Evolutionary conservation across 495 filamentous ascomycete genomes (phyloP), one percentile per base, ranked within the genome.

Genomic region (Parachaetomium inaequale): DNA sequence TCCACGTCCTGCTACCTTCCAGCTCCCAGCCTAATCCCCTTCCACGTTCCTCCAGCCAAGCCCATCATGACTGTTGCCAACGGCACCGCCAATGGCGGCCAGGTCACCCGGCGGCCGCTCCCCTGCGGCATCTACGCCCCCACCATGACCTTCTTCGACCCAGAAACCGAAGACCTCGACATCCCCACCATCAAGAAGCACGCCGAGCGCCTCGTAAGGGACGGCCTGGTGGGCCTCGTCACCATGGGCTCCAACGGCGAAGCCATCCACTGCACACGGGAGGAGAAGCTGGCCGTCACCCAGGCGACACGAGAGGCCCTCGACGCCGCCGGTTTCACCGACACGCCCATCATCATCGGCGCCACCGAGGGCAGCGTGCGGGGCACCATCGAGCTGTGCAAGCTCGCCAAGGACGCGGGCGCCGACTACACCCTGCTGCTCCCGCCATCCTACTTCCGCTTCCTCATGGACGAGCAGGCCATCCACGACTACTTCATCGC

Each of bases 221-320:
- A 84, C 56, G 91, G 92, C 21, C 86, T 96, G 12, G 88, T 86
- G 43, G 90, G 92, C 12, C 81, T 96, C 14, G 89, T 95, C 11
- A 88, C 88, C 64, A 92, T 93, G 88, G 92, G 91, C 50, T 93
- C 89, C 60, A 95, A 95, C 71, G 91, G 91, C 23, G 91, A 95
- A 76, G 91, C 91, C 19, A 88, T 91, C 58, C 91, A 95, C 72
- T 84, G 92, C 60, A 88, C 86, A 56, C 84, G 84, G 36, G 79
- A 84, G 34, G 91, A 95, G 71, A 90, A 90, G 66, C 74, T 82
- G 43, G 84, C 81, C n/a, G 85, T 96, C 50, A 93, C 88, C 7
- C 79, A 79, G 64, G 89, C 90, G 36, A 93, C 90, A 12, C 85
- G 91, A n/a, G 84, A 88, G 63, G 91, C 91, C 42, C 82, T 95